These are phyloP conservation scores for Colletotrichum godetiae DNA, from an alignment of 2,329 filamentous ascomycete species.

Conservation along the genomic window DNA sequence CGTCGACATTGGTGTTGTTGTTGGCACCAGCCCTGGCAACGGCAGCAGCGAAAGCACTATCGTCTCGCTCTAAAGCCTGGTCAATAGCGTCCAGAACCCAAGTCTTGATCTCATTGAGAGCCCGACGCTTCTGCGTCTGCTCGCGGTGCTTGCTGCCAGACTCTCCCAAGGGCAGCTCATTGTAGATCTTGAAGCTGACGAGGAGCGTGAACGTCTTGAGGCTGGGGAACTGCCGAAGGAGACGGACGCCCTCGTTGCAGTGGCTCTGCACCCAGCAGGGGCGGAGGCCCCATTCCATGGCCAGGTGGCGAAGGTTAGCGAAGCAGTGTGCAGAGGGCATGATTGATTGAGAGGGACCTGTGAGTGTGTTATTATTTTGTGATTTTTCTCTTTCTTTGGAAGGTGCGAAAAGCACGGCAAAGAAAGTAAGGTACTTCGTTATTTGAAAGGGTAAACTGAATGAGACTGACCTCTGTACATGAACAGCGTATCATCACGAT, in stretches of 20 bases:
- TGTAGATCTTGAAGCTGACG: constrained; percentile 10
- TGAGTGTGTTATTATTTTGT: neutral
- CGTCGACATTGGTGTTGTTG: too few relatives aligned
- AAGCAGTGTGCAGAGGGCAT: constrained; percentile 15
- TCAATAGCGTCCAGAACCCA: neutral
- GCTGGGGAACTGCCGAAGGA: constrained; percentile 21
- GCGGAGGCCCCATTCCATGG: constrained; percentile 33
- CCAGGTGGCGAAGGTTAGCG: constrained; percentile 18
- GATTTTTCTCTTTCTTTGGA: neutral
- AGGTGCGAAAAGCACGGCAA: neutral
- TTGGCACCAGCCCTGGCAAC: too few relatives aligned
- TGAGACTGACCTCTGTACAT: constrained; percentile 20
- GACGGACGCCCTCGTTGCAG: neutral
- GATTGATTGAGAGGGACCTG: neutral
- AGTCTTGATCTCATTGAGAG: constrained; percentile 7
- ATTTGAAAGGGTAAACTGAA: neutral
- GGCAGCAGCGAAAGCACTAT: neutral
- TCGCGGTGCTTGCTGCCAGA: constrained; percentile 12
- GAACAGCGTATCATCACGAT: constrained; percentile 4
- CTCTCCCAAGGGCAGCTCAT: neutral
- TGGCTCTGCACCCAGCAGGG: constrained; percentile 22
- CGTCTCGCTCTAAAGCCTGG: neutral
- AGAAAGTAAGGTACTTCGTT: too few relatives aligned
- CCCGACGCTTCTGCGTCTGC: neutral
- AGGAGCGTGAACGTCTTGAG: constrained; percentile 21